A percentile compares a stretch with the other conserved stretches of the same genome.
Conservation (phyloP, 768 basidiomycete genomes). For the Amanita fuliginea region DNA sequence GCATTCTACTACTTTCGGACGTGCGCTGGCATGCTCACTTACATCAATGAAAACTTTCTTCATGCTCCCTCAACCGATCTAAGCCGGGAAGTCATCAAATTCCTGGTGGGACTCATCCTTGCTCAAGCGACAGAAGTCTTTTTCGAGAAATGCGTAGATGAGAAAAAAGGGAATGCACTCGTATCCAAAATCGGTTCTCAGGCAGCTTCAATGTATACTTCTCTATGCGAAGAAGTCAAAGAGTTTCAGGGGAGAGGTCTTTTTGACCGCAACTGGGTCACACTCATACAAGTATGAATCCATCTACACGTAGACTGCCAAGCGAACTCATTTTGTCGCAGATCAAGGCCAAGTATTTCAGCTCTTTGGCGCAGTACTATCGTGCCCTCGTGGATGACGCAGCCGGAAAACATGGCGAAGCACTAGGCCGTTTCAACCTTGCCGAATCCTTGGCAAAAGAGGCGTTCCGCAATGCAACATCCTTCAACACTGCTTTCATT, state of each 20-base stretch:
- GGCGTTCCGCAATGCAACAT: constrained; percentile 53
- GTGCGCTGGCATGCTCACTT: constrained; percentile 93
- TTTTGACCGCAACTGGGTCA: constrained; percentile 91
- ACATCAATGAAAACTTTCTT: constrained; percentile 99
- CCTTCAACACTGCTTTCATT: constrained; percentile 63
- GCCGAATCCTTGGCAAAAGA: constrained; percentile 81
- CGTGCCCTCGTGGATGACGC: constrained; percentile 70
- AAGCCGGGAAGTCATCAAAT: constrained; percentile 88
- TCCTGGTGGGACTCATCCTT: constrained; percentile 76
- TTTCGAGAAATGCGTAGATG: constrained; percentile 87
- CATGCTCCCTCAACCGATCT: constrained; percentile 96
- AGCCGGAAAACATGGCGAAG: constrained; percentile 76
- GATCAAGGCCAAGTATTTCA: constrained; percentile 89
- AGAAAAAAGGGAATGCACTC: constrained; percentile 76
- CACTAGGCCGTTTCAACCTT: constrained; percentile 66
- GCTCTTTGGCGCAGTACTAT: constrained; percentile 79
- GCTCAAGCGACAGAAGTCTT: constrained; percentile 96
- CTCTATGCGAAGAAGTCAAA: constrained; percentile 85
- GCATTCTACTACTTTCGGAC: constrained; percentile 87
- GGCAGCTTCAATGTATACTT: constrained; percentile 68
- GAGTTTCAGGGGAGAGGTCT: constrained; percentile 96
- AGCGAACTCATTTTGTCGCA: constrained; percentile 17
- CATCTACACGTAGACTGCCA: neutral
- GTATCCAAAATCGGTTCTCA: constrained; percentile 80
- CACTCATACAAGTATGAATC: constrained; percentile 58